Percentiles rank a stretch among this genome's conserved stretches.
Conservation (phyloP, 768 basidiomycete genomes). For the Tulasnella sp. region DNA sequence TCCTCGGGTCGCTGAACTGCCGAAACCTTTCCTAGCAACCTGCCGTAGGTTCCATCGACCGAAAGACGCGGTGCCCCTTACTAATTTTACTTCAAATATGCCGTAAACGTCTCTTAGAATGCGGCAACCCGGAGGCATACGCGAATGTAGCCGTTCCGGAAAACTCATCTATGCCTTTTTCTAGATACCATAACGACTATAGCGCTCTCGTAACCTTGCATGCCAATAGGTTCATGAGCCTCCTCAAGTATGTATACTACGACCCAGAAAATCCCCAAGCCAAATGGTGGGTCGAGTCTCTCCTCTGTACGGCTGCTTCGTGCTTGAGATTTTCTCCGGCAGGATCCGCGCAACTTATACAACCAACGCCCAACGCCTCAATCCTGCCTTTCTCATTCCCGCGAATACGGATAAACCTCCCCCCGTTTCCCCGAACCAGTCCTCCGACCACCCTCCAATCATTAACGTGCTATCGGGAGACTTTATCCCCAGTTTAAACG, state of each 20-base stretch:
- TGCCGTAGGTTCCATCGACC: neutral
- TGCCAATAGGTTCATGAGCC: constrained; percentile 4
- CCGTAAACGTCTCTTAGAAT: neutral
- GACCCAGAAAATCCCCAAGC: neutral
- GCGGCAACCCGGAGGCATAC: neutral
- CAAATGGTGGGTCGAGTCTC: neutral
- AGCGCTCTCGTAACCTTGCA: neutral
- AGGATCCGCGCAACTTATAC: neutral
- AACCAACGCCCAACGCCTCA: neutral
- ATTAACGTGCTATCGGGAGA: neutral
- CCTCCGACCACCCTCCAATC: neutral
- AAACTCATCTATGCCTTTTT: neutral
- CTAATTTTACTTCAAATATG: neutral
- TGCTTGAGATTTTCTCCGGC: neutral
- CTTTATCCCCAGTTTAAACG: neutral
- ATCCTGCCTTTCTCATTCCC: neutral
- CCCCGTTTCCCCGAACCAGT: neutral
- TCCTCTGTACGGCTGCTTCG: neutral
- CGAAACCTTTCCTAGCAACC: neutral
- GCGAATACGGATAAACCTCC: neutral
- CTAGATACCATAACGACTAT: neutral
- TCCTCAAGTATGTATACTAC: neutral
- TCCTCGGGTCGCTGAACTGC: neutral
- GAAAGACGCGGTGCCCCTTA: neutral
- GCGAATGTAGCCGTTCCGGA: neutral